Evolutionary conservation across 305 asterid genomes (phyloP), one percentile per base, ranked within the genome.

Genomic region (Ilex paraguariensis): DNA sequence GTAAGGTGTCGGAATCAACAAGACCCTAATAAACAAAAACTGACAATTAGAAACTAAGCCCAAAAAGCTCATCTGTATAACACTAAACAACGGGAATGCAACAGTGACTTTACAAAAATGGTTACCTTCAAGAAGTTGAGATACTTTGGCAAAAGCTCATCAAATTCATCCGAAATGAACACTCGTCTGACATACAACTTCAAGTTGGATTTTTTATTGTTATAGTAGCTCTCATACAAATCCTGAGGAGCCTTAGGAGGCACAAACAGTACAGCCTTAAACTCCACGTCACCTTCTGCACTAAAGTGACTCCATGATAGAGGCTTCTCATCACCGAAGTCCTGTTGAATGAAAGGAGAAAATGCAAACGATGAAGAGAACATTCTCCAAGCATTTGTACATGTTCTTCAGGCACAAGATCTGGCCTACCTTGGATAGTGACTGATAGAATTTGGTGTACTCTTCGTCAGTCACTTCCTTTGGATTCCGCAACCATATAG

Each of bases 1-100:
- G 98, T 75, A 92, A 72, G 60, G 97, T 87, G 73, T 92, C 98
- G 15, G 98, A 92, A 85, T 92, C 98, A 75, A 90, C 96, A 63
- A 93, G 95, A 68, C 98, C 97, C 97, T 92, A 79, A 57, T 57
- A 60, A 61, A 68, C 6, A 36, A 65, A 57, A 11, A 45, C 1
- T 3, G 32, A 11, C 33, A 48, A 50, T 52, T 52, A 14, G 10
- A 1, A 52, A 52, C 11, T 3, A 16, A 14, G 31, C 56, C 31
- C 30, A 14, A 15, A 52, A n/a, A 14, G 21, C 12, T 52, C 56
- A 21, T 36, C 42, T 36, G 42, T 36, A 36, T 36, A 36, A 4
- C 6, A 4, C 42, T 36, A 36, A 36, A 36, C 9, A 36, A 36
- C 4, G 9, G 9, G 42, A 36, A 36, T 4, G 42, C 42, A 36